Evolutionary conservation across 768 basidiomycete species (phyloP).

Genomic region (Saitozyma podzolica): DNA sequence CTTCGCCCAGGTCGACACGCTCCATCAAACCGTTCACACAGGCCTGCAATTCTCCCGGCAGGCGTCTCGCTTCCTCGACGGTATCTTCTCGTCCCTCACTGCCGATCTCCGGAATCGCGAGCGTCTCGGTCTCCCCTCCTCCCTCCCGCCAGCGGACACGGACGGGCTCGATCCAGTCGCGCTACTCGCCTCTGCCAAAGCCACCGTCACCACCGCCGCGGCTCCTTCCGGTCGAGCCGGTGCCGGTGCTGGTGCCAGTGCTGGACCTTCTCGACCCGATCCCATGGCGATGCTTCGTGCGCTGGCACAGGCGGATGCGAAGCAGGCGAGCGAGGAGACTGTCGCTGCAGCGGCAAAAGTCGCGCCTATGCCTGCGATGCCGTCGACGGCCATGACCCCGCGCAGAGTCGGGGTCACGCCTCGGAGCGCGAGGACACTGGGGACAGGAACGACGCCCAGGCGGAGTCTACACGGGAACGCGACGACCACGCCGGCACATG

Average conservation of each 20-base stretch:
- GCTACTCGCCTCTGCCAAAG: constrained; percentile 16
- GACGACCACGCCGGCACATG: no score
- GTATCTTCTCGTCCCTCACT: constrained; percentile 47
- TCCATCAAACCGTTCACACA: constrained; percentile 39
- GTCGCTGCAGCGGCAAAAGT: constrained; percentile 30
- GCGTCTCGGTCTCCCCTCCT: constrained; percentile 4
- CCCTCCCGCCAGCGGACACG: constrained; percentile 4
- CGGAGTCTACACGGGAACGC: no score
- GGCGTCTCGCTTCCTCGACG: constrained; percentile 49
- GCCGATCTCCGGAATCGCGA: constrained; percentile 44
- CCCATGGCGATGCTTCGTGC: constrained; percentile 44
- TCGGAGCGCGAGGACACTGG: constrained; percentile 1
- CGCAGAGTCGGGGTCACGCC: constrained; percentile 5
- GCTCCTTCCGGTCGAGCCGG: constrained; percentile 5
- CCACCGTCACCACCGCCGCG: constrained; percentile 9
- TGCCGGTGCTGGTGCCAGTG: no score
- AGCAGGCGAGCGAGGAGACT: constrained; percentile 24
- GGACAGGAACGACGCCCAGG: background rate
- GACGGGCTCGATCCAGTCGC: constrained; percentile 33
- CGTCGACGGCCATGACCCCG: constrained; percentile 5
- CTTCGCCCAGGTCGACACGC: constrained; percentile 41
- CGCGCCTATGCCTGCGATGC: constrained; percentile 17
- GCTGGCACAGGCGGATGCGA: constrained; percentile 40
- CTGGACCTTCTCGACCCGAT: constrained; percentile 13
- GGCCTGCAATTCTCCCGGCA: constrained; percentile 47